These are phyloP conservation scores for Aspergillus campestris DNA, from an alignment of 495 filamentous ascomycete species.

Conservation along the genomic window DNA sequence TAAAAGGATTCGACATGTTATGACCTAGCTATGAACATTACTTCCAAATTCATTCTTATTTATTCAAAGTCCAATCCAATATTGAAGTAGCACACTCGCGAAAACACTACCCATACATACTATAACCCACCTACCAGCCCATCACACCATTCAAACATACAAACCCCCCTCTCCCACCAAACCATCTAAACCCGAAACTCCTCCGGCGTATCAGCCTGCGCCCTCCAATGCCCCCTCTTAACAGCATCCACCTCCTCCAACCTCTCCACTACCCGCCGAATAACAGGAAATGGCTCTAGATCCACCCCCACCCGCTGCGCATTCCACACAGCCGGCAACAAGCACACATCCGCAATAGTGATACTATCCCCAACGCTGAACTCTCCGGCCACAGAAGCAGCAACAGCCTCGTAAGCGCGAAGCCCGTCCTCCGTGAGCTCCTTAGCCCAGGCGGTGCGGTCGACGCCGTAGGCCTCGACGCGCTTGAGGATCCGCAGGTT, in stretches of 20 bases:
- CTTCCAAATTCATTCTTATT: no score
- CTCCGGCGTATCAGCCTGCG: conserved; percentile 40
- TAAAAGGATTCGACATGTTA: background rate
- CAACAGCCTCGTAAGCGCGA: conserved; percentile 36
- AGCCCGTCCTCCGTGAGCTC: conserved; percentile 37
- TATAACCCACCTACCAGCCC: background rate
- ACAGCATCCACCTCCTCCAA: conserved; percentile 32
- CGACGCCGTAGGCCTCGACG: conserved; percentile 31
- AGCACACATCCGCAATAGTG: conserved; percentile 44
- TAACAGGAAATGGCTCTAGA: conserved; percentile 29
- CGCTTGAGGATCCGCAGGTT: conserved; percentile 38
- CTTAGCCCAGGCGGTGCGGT: conserved; percentile 28
- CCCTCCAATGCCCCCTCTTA: conserved; percentile 36
- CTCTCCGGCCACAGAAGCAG: conserved; percentile 23
- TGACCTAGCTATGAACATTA: conserved; percentile 3
- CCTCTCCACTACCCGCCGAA: conserved; percentile 27
- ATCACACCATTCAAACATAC: background rate
- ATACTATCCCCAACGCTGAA: conserved; percentile 45
- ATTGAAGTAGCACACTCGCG: background rate
- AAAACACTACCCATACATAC: no score
- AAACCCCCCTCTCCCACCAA: no score
- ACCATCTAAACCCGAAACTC: conserved; percentile 27
- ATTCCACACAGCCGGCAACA: conserved; percentile 43
- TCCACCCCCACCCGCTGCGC: conserved; percentile 42
- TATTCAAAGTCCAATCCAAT: no score